Base-by-base conservation (phyloP, 2,329 filamentous ascomycete species). In the Monosporascus sp. region DNA sequence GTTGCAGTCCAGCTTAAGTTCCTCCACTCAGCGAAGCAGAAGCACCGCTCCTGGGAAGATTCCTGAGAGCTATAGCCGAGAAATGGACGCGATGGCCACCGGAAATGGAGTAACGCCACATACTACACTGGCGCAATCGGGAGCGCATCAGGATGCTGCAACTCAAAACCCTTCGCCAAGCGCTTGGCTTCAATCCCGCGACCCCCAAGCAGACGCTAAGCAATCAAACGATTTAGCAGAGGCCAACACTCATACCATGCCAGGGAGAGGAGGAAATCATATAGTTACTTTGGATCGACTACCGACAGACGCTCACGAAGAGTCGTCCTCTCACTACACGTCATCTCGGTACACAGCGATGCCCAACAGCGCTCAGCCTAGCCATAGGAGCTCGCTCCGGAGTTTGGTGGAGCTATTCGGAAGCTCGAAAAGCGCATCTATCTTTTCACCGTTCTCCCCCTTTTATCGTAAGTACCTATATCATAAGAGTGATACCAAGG, bases 281-380 rank as follows among this genome's bases (percentile, higher is more conserved):
- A 34, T 24, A 45, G 15, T 49, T 38, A 41, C 36, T 4, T 49
- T 45, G 36, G 45, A 36, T n/a, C 22, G 27, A 15, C 34, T 22
- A 17, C 42, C 31, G 31, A 42, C 41, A 15, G 53, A 55, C 39
- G 27, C 11, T 27, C 57, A 56, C 37, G 53, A 62, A 6, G 25
- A 51, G 18, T 59, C 57, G 36, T 62, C 57, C 3, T 65, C 64
- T 11, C 54, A 56, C 22, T 62, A 64, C 48, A 56, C 59, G 37
- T 63, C 63, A 9, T 65, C 63, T n/a, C 58, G 56, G 54, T 62
- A 64, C 47, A 64, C 58, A 18, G 60, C 59, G 6, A 55, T 52
- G 37, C 58, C 57, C 3, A 60, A 59, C 41, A 65, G 63, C 50
- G 52, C 54, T 17, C 62, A 60, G 46, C 53, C 52, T 20, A 54